Evolutionary conservation across 1,284 basidiomycete genomes (phyloP).

Genomic region (Ustilago esculenta): DNA sequence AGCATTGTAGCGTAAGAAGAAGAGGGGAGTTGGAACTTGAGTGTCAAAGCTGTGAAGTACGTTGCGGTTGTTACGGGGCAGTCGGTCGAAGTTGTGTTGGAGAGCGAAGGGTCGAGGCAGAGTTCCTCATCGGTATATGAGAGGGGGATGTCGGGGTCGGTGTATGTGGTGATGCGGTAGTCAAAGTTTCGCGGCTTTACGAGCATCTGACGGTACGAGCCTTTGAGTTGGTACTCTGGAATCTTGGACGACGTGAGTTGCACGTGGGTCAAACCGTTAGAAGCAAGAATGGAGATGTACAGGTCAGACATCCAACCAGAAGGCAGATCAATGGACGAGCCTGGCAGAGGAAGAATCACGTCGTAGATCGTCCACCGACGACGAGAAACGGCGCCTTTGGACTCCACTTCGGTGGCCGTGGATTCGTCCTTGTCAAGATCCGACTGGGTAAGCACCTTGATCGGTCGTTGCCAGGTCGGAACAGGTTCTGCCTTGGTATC

Average conservation of each 20-base stretch:
- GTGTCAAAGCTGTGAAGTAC: slow-evolving; percentile 54
- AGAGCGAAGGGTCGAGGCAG: slow-evolving; percentile 67
- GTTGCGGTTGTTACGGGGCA: not conserved
- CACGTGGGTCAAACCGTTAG: slow-evolving; percentile 87
- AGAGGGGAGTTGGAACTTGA: slow-evolving; percentile 59
- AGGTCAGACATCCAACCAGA: slow-evolving; percentile 81
- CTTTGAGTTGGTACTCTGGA: slow-evolving; percentile 84
- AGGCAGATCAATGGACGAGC: slow-evolving; percentile 89
- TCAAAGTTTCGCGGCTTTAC: slow-evolving; percentile 82
- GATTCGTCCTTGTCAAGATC: slow-evolving; percentile 73
- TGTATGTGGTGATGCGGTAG: slow-evolving; percentile 86
- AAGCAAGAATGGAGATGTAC: slow-evolving; percentile 80
- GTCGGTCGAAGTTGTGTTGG: too few species aligned
- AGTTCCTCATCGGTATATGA: slow-evolving; percentile 94
- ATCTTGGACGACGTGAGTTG: slow-evolving; percentile 75
- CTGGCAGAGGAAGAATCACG: slow-evolving; percentile 93
- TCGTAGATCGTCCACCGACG: slow-evolving; percentile 81
- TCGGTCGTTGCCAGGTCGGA: slow-evolving; percentile 69
- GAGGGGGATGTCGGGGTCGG: slow-evolving; percentile 88
- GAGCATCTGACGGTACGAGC: slow-evolving; percentile 90
- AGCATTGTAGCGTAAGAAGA: slow-evolving; percentile 65
- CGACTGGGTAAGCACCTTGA: slow-evolving; percentile 79
- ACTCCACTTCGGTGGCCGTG: too few species aligned
- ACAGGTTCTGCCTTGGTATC: slow-evolving; percentile 10
- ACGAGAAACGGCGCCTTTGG: not conserved